These are phyloP conservation scores for Penicillium fimorum DNA, from an alignment of 495 filamentous ascomycete species.

Conservation along the genomic window DNA sequence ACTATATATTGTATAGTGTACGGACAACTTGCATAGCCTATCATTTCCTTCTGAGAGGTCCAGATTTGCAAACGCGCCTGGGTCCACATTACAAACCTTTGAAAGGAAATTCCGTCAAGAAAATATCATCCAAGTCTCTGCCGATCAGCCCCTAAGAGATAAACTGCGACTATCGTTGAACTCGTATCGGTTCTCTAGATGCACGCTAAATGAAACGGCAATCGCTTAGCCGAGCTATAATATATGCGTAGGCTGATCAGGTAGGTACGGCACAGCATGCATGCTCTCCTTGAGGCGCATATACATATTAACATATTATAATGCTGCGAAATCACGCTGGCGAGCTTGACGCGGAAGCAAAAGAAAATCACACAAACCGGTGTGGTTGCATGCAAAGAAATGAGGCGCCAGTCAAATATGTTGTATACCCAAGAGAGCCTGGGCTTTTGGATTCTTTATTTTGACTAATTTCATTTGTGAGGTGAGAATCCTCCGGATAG, in stretches of 20 bases:
- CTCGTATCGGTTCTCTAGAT: not conserved
- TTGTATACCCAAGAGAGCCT: conserved; percentile 9
- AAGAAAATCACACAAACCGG: conserved; percentile 1
- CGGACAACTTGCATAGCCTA: not conserved
- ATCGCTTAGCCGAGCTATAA: not conserved
- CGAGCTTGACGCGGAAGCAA: not conserved
- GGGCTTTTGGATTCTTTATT: conserved; percentile 14
- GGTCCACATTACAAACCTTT: not conserved
- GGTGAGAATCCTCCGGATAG: not conserved
- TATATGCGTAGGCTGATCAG: not conserved
- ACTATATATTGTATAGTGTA: not conserved
- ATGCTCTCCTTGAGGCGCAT: not conserved
- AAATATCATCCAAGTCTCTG: not conserved
- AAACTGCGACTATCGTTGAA: not conserved
- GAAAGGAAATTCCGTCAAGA: not conserved
- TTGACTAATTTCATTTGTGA: not conserved
- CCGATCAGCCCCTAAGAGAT: not conserved
- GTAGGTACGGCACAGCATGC: not conserved
- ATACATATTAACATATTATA: not conserved
- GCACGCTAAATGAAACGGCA: conserved; percentile 7
- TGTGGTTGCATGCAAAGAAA: not conserved
- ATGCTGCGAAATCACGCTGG: not conserved
- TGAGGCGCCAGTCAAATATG: not conserved
- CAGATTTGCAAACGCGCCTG: not conserved
- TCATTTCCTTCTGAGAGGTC: not conserved